Percentiles rank a stretch among this genome's conserved stretches.
Evolutionary conservation across 1,284 basidiomycete genomes (phyloP).

Genomic region (Fomes fomentarius): DNA sequence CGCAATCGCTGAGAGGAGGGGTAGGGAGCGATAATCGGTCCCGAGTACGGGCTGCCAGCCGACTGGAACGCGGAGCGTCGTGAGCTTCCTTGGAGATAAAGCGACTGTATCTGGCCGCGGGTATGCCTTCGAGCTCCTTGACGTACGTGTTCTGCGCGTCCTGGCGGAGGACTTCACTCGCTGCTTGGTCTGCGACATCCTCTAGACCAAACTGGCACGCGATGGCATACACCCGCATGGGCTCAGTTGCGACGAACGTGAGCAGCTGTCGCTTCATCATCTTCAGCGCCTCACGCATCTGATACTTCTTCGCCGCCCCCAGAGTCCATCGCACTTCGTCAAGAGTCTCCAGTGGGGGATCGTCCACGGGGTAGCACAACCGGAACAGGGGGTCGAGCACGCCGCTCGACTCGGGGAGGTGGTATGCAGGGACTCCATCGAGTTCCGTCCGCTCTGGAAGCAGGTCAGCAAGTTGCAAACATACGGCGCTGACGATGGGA

Average conservation of each 20-base stretch:
- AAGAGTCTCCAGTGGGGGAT: constrained; percentile 11
- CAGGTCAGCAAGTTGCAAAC: background rate
- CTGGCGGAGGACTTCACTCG: background rate
- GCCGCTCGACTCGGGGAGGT: constrained; percentile 15
- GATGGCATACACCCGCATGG: constrained; percentile 33
- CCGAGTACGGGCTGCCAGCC: background rate
- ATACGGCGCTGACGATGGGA: background rate
- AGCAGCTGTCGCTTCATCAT: background rate
- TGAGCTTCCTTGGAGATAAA: no score
- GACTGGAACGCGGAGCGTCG: no score
- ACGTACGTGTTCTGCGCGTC: background rate
- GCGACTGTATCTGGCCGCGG: background rate
- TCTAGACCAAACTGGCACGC: constrained; percentile 33
- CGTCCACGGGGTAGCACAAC: constrained; percentile 27
- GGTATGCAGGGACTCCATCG: constrained; percentile 30
- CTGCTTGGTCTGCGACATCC: background rate
- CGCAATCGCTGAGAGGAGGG: background rate
- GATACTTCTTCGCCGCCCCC: constrained; percentile 40
- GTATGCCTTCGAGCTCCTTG: background rate
- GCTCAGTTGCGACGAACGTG: constrained; percentile 17
- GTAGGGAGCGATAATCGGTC: background rate
- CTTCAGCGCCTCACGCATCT: constrained; percentile 30
- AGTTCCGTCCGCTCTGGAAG: background rate
- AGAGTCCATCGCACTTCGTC: constrained; percentile 30
- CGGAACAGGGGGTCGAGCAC: constrained; percentile 36